Base-by-base conservation (phyloP, 768 basidiomycete genomes). In the Panaeolus cyanescens region DNA sequence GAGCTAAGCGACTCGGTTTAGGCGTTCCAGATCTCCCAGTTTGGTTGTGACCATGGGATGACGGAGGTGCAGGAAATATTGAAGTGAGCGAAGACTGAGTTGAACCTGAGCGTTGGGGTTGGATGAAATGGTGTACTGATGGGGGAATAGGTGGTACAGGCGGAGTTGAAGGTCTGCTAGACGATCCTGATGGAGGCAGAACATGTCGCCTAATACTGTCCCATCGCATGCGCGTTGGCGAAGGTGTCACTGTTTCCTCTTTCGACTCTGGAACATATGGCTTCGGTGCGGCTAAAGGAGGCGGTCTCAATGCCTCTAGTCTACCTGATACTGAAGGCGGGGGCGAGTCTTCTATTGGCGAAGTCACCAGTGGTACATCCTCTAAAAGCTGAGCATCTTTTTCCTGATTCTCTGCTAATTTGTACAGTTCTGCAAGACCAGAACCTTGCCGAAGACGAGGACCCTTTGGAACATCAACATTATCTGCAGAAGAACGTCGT, bases 131-230 rank as follows among this genome's bases (percentile, higher is more conserved):
- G 10, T 19, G 5, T n/a, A n/a, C n/a, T n/a, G n/a, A n/a, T n/a
- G n/a, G n/a, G 71, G 5, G 68, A 64, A 50, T 25, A 6, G 45
- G 45, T n/a, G 73, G 73, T 33, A 63, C 64, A 45, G 70, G 68
- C 10, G 70, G 66, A 7, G 76, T 72, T 5, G 74, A 72, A 10
- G 58, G 50, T n/a, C n/a, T 22, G 72, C 55, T 20, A 59, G 65
- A 6, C 69, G 72, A 42, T n/a, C 59, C 62, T 10, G 72, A 55
- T 7, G 72, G 58, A 0, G 77, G 77, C 20, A 86, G 68, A 12
- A 87, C 84, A 68, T 86, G 84, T 39, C 80, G 80, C n/a, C 85
- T 77, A 13, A 87, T 63, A 30, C 74, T 74, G 22, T 85, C 81
- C 85, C 86, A 88, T 25, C 83, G 80, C 22, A 74, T 74, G 55